Base-by-base conservation (phyloP, 2,329 filamentous ascomycete genomes). In the Tolypocladium ophioglossoides region DNA sequence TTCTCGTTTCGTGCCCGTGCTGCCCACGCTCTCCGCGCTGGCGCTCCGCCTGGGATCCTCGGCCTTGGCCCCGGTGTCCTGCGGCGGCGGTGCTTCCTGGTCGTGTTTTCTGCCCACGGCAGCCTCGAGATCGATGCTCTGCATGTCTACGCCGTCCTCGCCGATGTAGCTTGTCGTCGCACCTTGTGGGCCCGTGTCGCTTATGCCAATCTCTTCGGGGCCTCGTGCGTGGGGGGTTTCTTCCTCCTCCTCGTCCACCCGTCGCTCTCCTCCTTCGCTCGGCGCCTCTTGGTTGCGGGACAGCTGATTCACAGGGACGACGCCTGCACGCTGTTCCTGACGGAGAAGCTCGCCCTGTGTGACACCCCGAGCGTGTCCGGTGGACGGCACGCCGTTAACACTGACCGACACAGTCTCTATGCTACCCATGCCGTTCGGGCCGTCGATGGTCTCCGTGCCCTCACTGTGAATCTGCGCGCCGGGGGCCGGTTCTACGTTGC, bases 321-420 rank as follows among this genome's bases (percentile, higher is more conserved):
- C 83, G 39, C 88, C 88, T 1, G 87, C 86, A 65, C 87, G 83
- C 70, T 95, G 90, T 68, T 95, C 90, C 70, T 94, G 87, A n/a
- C 90, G 78, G 27, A 95, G 74, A 24, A 95, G 76, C 68, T 95
- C 90, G 50, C 89, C 89, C 70, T 95, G 90, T 1, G 88, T 91
- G 52, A 91, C 80, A 34, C 81, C 87, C 46, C 78, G 66, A 59
- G 70, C 59, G 56, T 70, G 68, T 1, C 70, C 70, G 56, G 77
- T 77, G 9, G 80, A 83, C 0, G 79, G 76, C 49, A 85, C 77
- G 14, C 85, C 86, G 63, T 89, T 91, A 39, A 89, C 76, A 20
- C 82, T 86, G 16, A 91, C 85, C 1, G 85, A 85, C 14, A 91
- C 88, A 0, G 89, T 92, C 71, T 94, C 88, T 61, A 92, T 84